phyloP scores from a whole-genome alignment of 1,139 yeast species.

The Candida sp. region DNA sequence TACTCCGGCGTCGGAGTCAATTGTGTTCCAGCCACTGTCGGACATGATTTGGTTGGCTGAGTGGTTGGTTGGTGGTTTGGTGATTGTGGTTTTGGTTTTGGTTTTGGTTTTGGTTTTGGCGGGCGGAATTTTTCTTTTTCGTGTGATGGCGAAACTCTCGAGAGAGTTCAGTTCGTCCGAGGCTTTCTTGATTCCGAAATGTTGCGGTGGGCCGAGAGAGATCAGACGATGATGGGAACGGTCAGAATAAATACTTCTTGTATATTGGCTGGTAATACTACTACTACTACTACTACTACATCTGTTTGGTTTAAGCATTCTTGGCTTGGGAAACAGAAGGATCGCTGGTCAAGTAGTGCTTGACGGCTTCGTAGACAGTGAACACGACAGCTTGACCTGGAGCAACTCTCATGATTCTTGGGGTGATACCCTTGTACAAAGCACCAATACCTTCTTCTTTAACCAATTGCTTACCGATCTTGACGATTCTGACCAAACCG shows the following conservation, averaged over 20 bases:
- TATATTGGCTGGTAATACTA: too few relatives aligned
- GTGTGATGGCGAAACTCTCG: not conserved
- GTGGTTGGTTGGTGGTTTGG: not conserved
- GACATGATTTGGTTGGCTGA: slow-evolving; percentile 8
- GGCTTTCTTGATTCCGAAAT: too few relatives aligned
- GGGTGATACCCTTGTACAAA: slow-evolving; percentile 95
- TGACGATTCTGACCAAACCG: slow-evolving; percentile 74
- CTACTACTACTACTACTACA: too few relatives aligned
- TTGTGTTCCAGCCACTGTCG: slow-evolving; percentile 63
- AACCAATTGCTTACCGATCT: slow-evolving; percentile 82
- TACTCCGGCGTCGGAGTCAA: slow-evolving; percentile 78
- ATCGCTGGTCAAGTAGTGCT: slow-evolving; percentile 60
- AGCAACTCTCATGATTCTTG: slow-evolving; percentile 99
- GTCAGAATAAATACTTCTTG: not conserved
- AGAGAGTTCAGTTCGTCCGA: not conserved
- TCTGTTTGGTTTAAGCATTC: not conserved
- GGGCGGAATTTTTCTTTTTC: not conserved
- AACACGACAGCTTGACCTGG: slow-evolving; percentile 99
- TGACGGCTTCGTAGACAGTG: slow-evolving; percentile 92
- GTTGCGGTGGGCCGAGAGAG: too few relatives aligned
- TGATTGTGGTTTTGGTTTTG: not conserved
- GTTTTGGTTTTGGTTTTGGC: too few relatives aligned
- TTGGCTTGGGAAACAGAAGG: slow-evolving; percentile 10
- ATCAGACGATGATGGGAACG: too few relatives aligned
- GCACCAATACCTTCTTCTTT: slow-evolving; percentile 91